Evolutionary conservation across 2,329 filamentous ascomycete genomes (phyloP).

Genomic region (Hypoxylon sp.): DNA sequence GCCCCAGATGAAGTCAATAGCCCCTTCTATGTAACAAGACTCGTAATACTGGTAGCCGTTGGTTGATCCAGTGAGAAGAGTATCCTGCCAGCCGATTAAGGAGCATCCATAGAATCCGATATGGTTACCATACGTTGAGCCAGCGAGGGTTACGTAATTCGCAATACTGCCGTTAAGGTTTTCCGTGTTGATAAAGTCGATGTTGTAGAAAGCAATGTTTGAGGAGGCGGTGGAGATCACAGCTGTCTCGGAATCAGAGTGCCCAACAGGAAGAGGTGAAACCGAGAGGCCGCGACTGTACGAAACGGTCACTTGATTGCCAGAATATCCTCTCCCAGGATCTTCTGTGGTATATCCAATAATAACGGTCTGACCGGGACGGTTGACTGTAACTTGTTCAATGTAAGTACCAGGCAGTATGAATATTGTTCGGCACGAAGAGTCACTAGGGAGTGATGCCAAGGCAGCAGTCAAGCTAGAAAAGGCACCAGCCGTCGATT

Average conservation of each 20-base stretch:
- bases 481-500: conserved; percentile 2
- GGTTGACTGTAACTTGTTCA: conserved; percentile 14
- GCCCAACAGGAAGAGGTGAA: conserved; percentile 10
- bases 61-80: conserved; percentile 21
- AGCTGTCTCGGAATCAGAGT: conserved; percentile 20
- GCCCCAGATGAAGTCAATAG: conserved; percentile 27
- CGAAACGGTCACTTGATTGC: conserved; percentile 18
- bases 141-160: conserved; percentile 21
- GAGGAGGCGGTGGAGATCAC: conserved; percentile 13
- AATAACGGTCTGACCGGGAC: conserved; percentile 13
- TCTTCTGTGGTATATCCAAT: conserved; percentile 8
- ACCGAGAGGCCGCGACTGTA: conserved; percentile 16
- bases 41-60: conserved; percentile 26
- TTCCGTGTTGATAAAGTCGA: conserved; percentile 19
- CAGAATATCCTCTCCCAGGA: conserved; percentile 14
- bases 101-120: conserved; percentile 24
- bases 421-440: conserved; percentile 13
- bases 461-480: conserved; percentile 2
- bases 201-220: conserved; percentile 21
- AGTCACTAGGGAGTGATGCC: conserved; percentile 12
- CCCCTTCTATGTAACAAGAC: conserved; percentile 24
- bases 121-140: conserved; percentile 15
- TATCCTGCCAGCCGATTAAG: conserved; percentile 25
- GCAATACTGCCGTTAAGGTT: conserved; percentile 16
- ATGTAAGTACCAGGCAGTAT: conserved; percentile 8